Evolutionary conservation across 176 grass and related monocot species (phyloP).

Genomic region (Ensete glaucum): DNA sequence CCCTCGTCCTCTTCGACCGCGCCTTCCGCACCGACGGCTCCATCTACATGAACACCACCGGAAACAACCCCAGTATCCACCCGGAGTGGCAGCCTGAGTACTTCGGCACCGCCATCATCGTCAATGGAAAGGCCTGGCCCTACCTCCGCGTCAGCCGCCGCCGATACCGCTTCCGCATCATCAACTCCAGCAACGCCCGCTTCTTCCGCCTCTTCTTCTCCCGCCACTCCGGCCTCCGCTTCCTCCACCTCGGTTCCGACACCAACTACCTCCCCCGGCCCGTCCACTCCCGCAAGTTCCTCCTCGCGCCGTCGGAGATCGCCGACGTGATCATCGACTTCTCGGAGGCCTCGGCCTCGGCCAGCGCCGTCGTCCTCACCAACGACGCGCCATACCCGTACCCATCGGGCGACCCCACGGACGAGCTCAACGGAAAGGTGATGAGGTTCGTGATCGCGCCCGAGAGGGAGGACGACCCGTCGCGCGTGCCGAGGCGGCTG

Average conservation of each 20-base stretch:
- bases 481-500: constrained; percentile 31
- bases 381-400: constrained; percentile 65
- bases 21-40: constrained; percentile 37
- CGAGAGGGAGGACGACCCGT: constrained; percentile 21
- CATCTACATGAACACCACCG: constrained; percentile 61
- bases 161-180: constrained; percentile 61
- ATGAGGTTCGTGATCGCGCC: constrained; percentile 61
- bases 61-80: constrained; percentile 52
- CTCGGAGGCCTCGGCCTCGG: background rate
- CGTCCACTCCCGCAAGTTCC: constrained; percentile 25
- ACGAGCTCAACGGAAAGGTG: constrained; percentile 49
- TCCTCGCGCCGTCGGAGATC: constrained; percentile 46
- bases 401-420: constrained; percentile 54
- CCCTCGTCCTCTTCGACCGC: constrained; percentile 55
- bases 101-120: constrained; percentile 44
- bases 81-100: constrained; percentile 91
- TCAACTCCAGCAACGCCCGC: constrained; percentile 75
- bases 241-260: constrained; percentile 49
- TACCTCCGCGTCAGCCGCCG: constrained; percentile 45
- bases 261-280: constrained; percentile 48
- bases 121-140: constrained; percentile 72
- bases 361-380: constrained; percentile 16
- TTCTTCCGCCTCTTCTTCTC: constrained; percentile 50
- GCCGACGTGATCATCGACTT: constrained; percentile 46
- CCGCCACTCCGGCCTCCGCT: constrained; percentile 6